Conservation (phyloP, 306 rosid species). For the Sicyos baderoa region DNA sequence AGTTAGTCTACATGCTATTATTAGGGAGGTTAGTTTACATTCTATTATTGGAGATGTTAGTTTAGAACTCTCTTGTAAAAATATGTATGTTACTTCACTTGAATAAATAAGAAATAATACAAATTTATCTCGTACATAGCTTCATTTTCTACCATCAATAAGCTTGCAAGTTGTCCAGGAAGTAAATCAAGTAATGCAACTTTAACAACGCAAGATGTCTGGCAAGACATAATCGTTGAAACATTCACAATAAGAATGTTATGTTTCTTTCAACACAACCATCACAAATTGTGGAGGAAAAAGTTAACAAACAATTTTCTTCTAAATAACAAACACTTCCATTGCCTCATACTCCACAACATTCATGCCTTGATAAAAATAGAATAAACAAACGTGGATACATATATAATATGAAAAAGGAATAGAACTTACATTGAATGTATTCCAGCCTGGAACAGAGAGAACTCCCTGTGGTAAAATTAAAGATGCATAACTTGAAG, state of each 20-base stretch:
- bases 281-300: neutral
- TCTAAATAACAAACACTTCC: neutral
- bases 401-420: constrained; percentile 18
- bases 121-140: too few relatives aligned
- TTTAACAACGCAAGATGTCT: neutral
- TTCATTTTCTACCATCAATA: neutral
- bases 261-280: neutral
- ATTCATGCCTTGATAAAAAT: neutral
- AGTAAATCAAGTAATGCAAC: constrained; percentile 4
- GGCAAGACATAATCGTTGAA: neutral
- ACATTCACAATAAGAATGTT: neutral
- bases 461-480: constrained; percentile 91
- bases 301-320: neutral
- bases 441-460: constrained; percentile 86
- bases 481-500: constrained; percentile 77
- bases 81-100: too few relatives aligned
- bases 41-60: too few relatives aligned
- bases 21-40: too few relatives aligned
- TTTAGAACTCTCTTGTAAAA: too few relatives aligned
- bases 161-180: neutral
- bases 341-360: neutral
- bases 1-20: too few relatives aligned
- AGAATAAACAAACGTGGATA: neutral
- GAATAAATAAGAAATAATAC: too few relatives aligned
- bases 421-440: constrained; percentile 64